Evolutionary conservation across 352 stramenopile genomes (phyloP).

Genomic region (Pythium volutum): DNA sequence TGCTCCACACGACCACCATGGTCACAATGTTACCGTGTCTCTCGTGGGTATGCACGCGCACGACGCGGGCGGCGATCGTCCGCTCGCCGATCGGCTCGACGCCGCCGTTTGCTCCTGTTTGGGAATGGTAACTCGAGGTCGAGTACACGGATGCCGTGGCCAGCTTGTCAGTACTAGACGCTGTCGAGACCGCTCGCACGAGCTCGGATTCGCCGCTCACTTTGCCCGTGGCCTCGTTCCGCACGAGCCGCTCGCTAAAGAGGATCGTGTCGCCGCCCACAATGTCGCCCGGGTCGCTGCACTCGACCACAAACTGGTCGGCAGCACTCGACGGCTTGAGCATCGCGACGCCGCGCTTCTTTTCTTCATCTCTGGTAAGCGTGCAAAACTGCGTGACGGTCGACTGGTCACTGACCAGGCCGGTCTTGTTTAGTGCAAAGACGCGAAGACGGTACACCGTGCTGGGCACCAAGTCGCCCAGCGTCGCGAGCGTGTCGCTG

Average conservation of each 20-base stretch:
- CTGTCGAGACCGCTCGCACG: slow-evolving; percentile 9
- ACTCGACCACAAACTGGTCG: slow-evolving; percentile 75
- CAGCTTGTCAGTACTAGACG: slow-evolving; percentile 1
- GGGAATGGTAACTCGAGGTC: slow-evolving; percentile 30
- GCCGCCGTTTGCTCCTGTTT: slow-evolving; percentile 1
- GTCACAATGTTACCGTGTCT: slow-evolving; percentile 51
- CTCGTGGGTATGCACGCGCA: slow-evolving; percentile 28
- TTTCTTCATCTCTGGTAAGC: slow-evolving; percentile 58
- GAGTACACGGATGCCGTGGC: slow-evolving; percentile 49
- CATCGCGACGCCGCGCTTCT: slow-evolving; percentile 18
- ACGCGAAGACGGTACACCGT: slow-evolving; percentile 86
- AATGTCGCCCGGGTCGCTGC: slow-evolving; percentile 68
- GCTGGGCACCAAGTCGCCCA: slow-evolving; percentile 67
- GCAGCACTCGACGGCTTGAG: slow-evolving; percentile 43
- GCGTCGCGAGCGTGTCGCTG: slow-evolving; percentile 52
- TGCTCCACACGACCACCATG: slow-evolving; percentile 76
- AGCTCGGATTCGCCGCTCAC: slow-evolving; percentile 31
- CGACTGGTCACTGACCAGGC: slow-evolving; percentile 61
- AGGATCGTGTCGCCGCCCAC: slow-evolving; percentile 89
- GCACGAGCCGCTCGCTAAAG: slow-evolving; percentile 89
- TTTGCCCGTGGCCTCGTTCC: slow-evolving; percentile 32
- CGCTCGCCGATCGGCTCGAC: slow-evolving; percentile 56
- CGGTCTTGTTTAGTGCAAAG: slow-evolving; percentile 71
- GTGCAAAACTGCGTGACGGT: slow-evolving; percentile 81
- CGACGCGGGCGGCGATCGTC: slow-evolving; percentile 69